Evolutionary conservation across 2,329 filamentous ascomycete species (phyloP).

Genomic region (Arthrobotrys sinensis): DNA sequence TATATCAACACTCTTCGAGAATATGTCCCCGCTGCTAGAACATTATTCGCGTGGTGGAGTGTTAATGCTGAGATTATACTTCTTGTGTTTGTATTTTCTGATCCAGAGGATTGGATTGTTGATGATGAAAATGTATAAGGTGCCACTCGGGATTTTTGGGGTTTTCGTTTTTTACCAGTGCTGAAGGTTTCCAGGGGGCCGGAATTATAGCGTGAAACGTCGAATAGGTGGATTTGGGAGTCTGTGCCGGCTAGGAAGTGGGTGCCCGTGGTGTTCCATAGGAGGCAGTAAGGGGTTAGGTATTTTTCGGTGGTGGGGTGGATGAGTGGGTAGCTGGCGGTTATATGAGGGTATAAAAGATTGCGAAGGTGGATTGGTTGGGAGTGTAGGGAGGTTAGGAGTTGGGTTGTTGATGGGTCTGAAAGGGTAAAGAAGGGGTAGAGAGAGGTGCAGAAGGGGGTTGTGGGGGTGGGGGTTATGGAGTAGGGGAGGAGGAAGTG

Average conservation of each 20-base stretch:
- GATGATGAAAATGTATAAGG: slow-evolving; percentile 1
- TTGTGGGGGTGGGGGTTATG: slow-evolving; percentile 65
- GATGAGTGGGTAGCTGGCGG: slow-evolving; percentile 69
- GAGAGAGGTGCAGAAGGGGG: slow-evolving; percentile 68
- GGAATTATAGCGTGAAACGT: slow-evolving; percentile 66
- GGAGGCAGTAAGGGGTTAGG: slow-evolving; percentile 68
- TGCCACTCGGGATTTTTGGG: neutral
- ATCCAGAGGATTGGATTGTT: slow-evolving; percentile 39
- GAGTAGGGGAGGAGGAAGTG: slow-evolving; percentile 67
- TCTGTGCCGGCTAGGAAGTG: slow-evolving; percentile 70
- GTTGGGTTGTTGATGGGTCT: slow-evolving; percentile 67
- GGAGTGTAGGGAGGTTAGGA: slow-evolving; percentile 68
- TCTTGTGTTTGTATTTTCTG: slow-evolving; percentile 67
- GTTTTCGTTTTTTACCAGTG: slow-evolving; percentile 64
- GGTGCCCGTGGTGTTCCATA: slow-evolving; percentile 67
- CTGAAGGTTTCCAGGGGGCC: slow-evolving; percentile 67
- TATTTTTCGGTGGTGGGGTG: slow-evolving; percentile 69
- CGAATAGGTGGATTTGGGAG: slow-evolving; percentile 69
- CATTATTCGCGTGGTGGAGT: slow-evolving; percentile 65
- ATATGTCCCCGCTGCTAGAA: slow-evolving; percentile 70
- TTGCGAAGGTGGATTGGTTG: slow-evolving; percentile 70
- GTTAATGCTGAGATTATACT: slow-evolving; percentile 69
- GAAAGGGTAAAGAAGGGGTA: slow-evolving; percentile 69
- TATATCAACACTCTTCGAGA: slow-evolving; percentile 70
- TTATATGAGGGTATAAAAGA: slow-evolving; percentile 67